Base-by-base conservation (phyloP, 768 basidiomycete genomes). In the Trametopsis cervina region DNA sequence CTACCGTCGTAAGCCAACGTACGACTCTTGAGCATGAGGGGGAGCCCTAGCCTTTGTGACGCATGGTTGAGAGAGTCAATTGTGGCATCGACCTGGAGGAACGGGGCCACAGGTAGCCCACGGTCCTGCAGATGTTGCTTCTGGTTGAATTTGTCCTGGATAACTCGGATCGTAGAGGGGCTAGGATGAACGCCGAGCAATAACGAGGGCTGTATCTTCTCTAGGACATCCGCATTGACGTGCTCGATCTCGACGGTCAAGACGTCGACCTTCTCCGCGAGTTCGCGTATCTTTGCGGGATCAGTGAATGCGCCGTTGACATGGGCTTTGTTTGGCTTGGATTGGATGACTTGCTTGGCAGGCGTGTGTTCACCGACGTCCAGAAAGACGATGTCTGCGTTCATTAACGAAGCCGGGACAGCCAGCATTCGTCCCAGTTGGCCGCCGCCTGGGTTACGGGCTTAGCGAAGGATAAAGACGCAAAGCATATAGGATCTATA, bases 381-480 rank as follows among this genome's bases (percentile, higher is more conserved):
- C 27, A 99, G 84, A 54, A 96, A 80, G 25, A 92, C 66, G 15
- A 94, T 69, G 35, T 85, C 78, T 57, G 96, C 74, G 59, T 92
- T 89, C 42, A 98, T 76, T 25, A 91, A 75, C 2, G 93, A 84
- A 2, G 95, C 94, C 0, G 94, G 83, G 25, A 84, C 83, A 3
- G 85, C 89, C 12, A 99, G 77, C 96, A 99, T 99, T 20, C 95
- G 90, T 21, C 95, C 95, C 21, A 99, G 80, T 67, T 98, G 95
- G 53, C 95, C 94, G 29, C 96, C 96, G 53, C 95, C 95, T 94
- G 46, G 23, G 17, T 33, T 33, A 15, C 15, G 29, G 29, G 29
- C 29, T 33, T 33, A 33, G 29, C 29, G 15, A 7, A 33, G 29
- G 39, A 25, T 20, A 25, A 37, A 18, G 12, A 33, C 3, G 15